Base-by-base conservation (phyloP, 805 yeast species). In the Pichia kluyveri region DNA sequence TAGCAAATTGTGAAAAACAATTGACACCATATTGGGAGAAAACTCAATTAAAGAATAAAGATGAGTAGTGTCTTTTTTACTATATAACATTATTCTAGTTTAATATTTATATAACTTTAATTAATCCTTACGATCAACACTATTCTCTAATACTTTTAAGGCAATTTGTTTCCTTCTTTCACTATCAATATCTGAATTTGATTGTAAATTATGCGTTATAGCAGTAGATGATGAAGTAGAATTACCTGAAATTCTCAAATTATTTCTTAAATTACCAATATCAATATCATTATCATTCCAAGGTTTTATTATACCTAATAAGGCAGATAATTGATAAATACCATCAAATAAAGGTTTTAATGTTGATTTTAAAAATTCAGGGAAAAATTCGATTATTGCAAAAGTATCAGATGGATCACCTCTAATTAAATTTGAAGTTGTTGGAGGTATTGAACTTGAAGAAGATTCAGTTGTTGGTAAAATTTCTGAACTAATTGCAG, bases 361-460 rank as follows among this genome's bases (percentile, higher is more conserved):
- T 27, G 73, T 52, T 3, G 79, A 76, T 47, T 79, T 77, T 3
- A 75, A 36, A 1, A 75, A 60, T 43, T 72, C 79, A 0, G 97
- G 97, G 78, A 90, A 90, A 62, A 90, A 87, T 56, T 83, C 83
- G 32, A 82, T 81, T 52, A 90, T 72, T 47, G 86, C 80, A 69
- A 90, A 90, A 1, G 91, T 84, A 55, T 90, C 96, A 0, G 93
- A 82, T 0, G 96, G 95, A 63, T 89, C 96, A 38, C 97, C 96
- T 28, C 75, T 64, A 11, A 81, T 66, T 11, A 30, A 30, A 30
- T 30, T 30, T 30, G 71, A 60, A 34, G 56, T 45, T 60, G 55
- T 31, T 30, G 70, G 60, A 36, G 57, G 43, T 40, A 60, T 23
- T 53, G 44, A 53, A 55, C 51, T 55, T 5, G 61, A 32, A 54